A percentile compares a stretch with the other conserved stretches of the same genome.
Conservation (phyloP, 2,329 filamentous ascomycete genomes). For the Onygenales sp. region DNA sequence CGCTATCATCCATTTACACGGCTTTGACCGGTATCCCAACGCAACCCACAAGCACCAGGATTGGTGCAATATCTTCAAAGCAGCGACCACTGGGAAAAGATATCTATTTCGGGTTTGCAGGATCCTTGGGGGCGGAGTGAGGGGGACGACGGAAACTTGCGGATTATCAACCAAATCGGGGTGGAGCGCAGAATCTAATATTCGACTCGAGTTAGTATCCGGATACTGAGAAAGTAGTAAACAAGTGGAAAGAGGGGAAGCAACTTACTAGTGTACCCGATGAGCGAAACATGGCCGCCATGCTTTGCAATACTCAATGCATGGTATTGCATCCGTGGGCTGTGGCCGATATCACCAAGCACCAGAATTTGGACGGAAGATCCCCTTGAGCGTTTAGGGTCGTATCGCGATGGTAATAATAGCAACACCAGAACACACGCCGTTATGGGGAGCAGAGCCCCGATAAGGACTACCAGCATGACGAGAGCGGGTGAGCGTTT, state of each 20-base stretch:
- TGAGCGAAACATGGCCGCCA: constrained; percentile 68
- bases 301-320: constrained; percentile 81
- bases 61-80: constrained; percentile 81
- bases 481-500: too few relatives aligned
- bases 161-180: constrained; percentile 63
- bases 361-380: constrained; percentile 55
- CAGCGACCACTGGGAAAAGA: constrained; percentile 68
- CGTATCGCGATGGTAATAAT: neutral
- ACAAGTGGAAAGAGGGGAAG: neutral
- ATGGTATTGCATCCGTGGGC: constrained; percentile 98
- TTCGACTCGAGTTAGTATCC: neutral
- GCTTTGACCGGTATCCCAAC: constrained; percentile 63
- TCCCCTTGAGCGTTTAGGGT: neutral
- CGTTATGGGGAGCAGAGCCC: too few relatives aligned
- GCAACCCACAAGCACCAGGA: constrained; percentile 59
- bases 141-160: constrained; percentile 60
- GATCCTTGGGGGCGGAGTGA: constrained; percentile 57
- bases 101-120: constrained; percentile 59
- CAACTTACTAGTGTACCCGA: constrained; percentile 70
- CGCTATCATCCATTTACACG: constrained; percentile 76
- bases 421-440: too few relatives aligned
- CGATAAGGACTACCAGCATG: too few relatives aligned
- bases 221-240: neutral
- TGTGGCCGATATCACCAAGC: constrained; percentile 87
- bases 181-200: constrained; percentile 65